A percentile compares a stretch with the other conserved stretches of the same genome.
phyloP scores from a whole-genome alignment of 2,329 filamentous ascomycete species.

The Emericellopsis cladophorae region DNA sequence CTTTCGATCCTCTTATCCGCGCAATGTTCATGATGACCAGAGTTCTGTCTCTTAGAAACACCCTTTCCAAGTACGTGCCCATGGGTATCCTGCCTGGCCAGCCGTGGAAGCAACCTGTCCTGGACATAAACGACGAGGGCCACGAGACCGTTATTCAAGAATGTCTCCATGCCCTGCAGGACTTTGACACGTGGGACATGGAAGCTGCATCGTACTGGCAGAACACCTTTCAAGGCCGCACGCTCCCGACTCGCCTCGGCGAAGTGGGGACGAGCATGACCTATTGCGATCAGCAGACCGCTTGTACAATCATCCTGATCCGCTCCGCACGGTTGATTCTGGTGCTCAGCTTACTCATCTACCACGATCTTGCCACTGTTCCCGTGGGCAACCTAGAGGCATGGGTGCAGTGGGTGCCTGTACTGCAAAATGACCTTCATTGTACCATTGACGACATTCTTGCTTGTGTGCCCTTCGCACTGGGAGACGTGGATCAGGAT shows the following conservation, averaged over 20 bases:
- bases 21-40: constrained; percentile 17
- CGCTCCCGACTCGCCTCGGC: constrained; percentile 13
- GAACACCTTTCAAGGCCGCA: constrained; percentile 13
- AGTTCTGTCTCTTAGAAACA: constrained; percentile 8
- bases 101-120: constrained; percentile 2
- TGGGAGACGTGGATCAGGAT: constrained; percentile 13
- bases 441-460: constrained; percentile 18
- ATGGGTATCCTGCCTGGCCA: background rate
- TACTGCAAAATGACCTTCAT: constrained; percentile 10
- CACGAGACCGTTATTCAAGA: constrained; percentile 4
- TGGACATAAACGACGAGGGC: background rate
- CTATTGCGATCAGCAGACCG: constrained; percentile 16
- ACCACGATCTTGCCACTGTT: constrained; percentile 6
- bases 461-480: constrained; percentile 14
- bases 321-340: constrained; percentile 17
- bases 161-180: constrained; percentile 15
- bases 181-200: constrained; percentile 14
- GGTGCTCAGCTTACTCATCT: constrained; percentile 13
- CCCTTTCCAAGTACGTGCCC: constrained; percentile 2
- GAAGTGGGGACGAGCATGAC: constrained; percentile 7
- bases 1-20: constrained; percentile 15
- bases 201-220: constrained; percentile 18
- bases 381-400: background rate
- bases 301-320: constrained; percentile 17
- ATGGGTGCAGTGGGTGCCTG: constrained; percentile 5